Evolutionary conservation across 139 green algal genomes (phyloP).

Genomic region (Tetraselmis striata): DNA sequence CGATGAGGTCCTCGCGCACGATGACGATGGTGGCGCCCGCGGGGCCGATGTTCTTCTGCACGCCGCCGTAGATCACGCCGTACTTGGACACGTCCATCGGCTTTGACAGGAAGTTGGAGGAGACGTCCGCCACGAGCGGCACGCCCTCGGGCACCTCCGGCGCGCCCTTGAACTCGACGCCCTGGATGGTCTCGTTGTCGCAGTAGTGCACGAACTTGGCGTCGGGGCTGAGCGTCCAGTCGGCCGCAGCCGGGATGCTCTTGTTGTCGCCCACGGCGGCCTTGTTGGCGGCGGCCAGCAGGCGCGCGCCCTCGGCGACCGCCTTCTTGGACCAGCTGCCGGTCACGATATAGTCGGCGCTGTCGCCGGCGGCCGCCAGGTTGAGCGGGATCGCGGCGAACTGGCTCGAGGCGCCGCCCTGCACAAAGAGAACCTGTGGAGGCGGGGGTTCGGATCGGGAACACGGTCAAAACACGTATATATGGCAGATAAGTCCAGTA

Average conservation of each 20-base stretch:
- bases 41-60: constrained; percentile 98
- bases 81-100: constrained; percentile 95
- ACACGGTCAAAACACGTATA: no score
- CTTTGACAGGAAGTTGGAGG: constrained; percentile 95
- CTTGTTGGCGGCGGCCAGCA: constrained; percentile 55
- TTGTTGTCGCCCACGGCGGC: constrained; percentile 83
- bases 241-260: constrained; percentile 53
- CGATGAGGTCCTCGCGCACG: constrained; percentile 90
- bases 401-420: constrained; percentile 84
- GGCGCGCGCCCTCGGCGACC: constrained; percentile 60
- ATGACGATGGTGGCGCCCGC: constrained; percentile 94
- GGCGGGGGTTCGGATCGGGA: no score
- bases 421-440: constrained; percentile 15
- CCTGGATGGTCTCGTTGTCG: constrained; percentile 98
- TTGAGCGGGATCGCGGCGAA: constrained; percentile 94
- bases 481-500: no score
- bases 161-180: constrained; percentile 94
- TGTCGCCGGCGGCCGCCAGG: constrained; percentile 46
- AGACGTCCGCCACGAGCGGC: constrained; percentile 91
- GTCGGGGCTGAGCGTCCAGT: constrained; percentile 80
- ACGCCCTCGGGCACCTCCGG: constrained; percentile 53
- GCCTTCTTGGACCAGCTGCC: constrained; percentile 94
- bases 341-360: constrained; percentile 78
- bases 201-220: constrained; percentile 96
- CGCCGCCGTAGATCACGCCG: constrained; percentile 93